Percentiles rank a stretch among this genome's conserved stretches.
These are phyloP conservation scores for Eragrostis tef DNA, from an alignment of 202 grass and related monocot genomes.

Conservation along the genomic window DNA sequence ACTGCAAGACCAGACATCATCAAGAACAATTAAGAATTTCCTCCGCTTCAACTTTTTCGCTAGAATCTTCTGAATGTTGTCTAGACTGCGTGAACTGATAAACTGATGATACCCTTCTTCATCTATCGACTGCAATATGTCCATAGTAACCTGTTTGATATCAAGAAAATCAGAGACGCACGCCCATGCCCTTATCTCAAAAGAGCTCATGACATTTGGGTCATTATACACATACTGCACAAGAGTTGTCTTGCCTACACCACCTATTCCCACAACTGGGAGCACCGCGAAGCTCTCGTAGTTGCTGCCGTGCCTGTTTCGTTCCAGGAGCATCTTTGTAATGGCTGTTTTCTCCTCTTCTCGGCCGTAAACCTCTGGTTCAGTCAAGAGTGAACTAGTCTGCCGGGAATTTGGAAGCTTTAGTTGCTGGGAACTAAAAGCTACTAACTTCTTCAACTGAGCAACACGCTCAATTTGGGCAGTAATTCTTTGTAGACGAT, in stretches of 20 bases:
- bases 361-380: conserved; percentile 3
- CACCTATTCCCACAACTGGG: conserved; percentile 9
- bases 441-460: conserved; percentile 11
- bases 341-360: neutral
- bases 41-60: neutral
- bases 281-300: neutral
- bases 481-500: neutral
- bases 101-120: neutral
- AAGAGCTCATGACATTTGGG: neutral
- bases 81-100: conserved; percentile 2
- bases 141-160: neutral
- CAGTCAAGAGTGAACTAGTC: conserved; percentile 12
- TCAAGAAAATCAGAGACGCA: neutral
- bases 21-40: conserved; percentile 7
- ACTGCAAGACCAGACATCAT: conserved; percentile 1
- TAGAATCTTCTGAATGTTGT: neutral
- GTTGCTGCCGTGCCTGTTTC: neutral
- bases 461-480: neutral
- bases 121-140: conserved; percentile 7
- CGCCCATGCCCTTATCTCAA: neutral
- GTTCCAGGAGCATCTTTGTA: neutral
- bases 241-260: conserved; percentile 14
- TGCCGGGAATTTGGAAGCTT: neutral
- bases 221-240: conserved; percentile 7
- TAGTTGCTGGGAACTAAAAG: neutral